phyloP scores from a whole-genome alignment of 2,329 filamentous ascomycete genomes.

The Pyrenochaeta sp. region DNA sequence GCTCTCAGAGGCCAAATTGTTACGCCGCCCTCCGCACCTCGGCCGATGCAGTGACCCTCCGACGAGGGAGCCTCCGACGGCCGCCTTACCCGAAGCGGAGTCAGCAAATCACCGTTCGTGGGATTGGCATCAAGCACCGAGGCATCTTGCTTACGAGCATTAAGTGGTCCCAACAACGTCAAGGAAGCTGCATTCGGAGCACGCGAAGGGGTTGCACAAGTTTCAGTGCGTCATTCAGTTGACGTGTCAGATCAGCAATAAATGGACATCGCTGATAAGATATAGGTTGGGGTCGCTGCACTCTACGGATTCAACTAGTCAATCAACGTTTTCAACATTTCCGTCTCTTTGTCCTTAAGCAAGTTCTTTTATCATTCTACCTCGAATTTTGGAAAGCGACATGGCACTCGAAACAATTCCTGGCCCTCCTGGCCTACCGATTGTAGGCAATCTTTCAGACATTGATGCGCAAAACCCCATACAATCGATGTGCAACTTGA shows the following conservation, averaged over 20 bases:
- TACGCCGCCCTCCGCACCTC: background rate
- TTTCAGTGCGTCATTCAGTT: conserved; percentile 20
- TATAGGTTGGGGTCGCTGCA: conserved; percentile 1
- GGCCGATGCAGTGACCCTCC: conserved; percentile 7
- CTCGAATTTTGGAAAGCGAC: background rate
- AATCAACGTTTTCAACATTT: background rate
- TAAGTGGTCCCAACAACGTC: conserved; percentile 12
- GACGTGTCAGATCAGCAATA: conserved; percentile 11
- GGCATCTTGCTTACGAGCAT: conserved; percentile 24
- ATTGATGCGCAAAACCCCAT: conserved; percentile 68
- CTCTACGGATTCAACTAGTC: background rate
- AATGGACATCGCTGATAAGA: conserved; percentile 8
- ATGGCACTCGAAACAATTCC: conserved; percentile 61
- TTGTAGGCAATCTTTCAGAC: conserved; percentile 72
- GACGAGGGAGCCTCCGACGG: conserved; percentile 12
- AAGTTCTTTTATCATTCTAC: background rate
- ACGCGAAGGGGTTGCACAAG: conserved; percentile 10
- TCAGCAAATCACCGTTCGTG: conserved; percentile 19
- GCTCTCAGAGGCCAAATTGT: background rate
- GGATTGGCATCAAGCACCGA: conserved; percentile 22
- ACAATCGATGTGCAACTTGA: conserved; percentile 64
- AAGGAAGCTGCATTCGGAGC: conserved; percentile 12
- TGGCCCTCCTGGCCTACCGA: conserved; percentile 68
- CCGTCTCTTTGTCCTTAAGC: background rate
- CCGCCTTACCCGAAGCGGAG: conserved; percentile 1